Conservation (phyloP, 257 asterid genomes). For the Solanum chilense region DNA sequence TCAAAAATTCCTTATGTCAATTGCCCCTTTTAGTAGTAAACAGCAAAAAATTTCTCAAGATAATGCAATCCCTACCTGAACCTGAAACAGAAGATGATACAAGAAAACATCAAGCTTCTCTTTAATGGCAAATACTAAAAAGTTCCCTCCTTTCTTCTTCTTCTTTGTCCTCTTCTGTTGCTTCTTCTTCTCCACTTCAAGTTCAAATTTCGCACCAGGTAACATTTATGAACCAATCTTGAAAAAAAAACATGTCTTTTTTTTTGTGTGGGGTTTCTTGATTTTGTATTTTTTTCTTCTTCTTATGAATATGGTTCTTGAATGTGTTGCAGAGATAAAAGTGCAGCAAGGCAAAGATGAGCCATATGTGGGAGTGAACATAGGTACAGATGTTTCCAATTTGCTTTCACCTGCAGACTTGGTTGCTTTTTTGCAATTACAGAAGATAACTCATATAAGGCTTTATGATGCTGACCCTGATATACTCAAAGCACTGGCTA, state of each 20-base stretch:
- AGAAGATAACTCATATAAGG: slow-evolving; percentile 75
- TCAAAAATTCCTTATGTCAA: slow-evolving; percentile 14
- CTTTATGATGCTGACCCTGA: slow-evolving; percentile 72
- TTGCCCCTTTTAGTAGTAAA: neutral
- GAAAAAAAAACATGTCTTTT: neutral
- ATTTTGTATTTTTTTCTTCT: neutral
- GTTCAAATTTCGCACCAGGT: slow-evolving; percentile 33
- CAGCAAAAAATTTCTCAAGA: neutral
- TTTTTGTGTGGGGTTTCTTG: neutral
- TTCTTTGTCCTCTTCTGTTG: slow-evolving; percentile 4
- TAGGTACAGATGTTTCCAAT: slow-evolving; percentile 84
- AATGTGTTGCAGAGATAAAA: slow-evolving; percentile 31
- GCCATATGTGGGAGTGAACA: slow-evolving; percentile 86
- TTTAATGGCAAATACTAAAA: slow-evolving; percentile 38
- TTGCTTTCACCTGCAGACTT: slow-evolving; percentile 49
- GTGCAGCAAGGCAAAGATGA: slow-evolving; percentile 51
- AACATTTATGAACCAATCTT: neutral
- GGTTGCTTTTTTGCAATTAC: slow-evolving; percentile 56
- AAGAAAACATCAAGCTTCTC: slow-evolving; percentile 13
- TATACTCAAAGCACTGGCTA: slow-evolving; percentile 70
- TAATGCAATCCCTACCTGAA: slow-evolving; percentile 21
- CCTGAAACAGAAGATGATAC: slow-evolving; percentile 56
- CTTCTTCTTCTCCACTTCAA: neutral
- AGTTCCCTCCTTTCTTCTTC: slow-evolving; percentile 21
- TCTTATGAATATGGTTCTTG: neutral